These are phyloP conservation scores for Aspergillus fumigatiaffinis DNA, from an alignment of 2,329 filamentous ascomycete genomes.

Conservation along the genomic window DNA sequence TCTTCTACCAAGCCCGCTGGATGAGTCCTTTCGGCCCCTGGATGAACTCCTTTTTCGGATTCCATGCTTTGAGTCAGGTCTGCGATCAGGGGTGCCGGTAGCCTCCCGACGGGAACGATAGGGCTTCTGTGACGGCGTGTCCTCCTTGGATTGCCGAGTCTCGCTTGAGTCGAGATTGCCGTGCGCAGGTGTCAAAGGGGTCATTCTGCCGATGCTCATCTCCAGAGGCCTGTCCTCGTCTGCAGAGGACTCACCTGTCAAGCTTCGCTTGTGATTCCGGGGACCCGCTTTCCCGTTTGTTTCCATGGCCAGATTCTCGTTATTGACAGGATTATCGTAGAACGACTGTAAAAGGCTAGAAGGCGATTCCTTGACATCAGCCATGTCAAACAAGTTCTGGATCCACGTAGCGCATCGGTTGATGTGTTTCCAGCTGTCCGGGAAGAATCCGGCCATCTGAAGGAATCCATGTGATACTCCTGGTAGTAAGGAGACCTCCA, in stretches of 20 bases:
- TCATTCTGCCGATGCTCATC: constrained; percentile 60
- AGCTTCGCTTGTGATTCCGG: constrained; percentile 46
- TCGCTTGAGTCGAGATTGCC: constrained; percentile 8
- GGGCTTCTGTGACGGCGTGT: not conserved
- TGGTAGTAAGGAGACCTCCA: constrained; percentile 79
- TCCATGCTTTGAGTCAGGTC: constrained; percentile 5
- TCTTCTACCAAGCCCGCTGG: constrained; percentile 8
- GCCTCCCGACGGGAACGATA: not conserved
- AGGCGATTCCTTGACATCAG: constrained; percentile 18
- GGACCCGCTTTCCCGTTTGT: constrained; percentile 4
- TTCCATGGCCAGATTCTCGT: constrained; percentile 7
- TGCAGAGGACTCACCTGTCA: constrained; percentile 60
- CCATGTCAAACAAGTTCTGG: constrained; percentile 61
- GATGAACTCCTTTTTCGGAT: constrained; percentile 3
- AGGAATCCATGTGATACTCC: constrained; percentile 92
- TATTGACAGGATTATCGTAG: not conserved
- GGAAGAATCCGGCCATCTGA: constrained; percentile 84
- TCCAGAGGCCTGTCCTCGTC: constrained; percentile 81
- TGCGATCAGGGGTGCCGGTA: not conserved
- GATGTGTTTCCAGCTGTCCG: constrained; percentile 85
- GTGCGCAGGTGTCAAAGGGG: constrained; percentile 22
- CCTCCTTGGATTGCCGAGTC: not conserved
- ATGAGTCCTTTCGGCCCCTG: constrained; percentile 6
- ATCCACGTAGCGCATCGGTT: constrained; percentile 78
- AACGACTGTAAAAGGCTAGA: constrained; percentile 14